These are phyloP conservation scores for Populus ilicifolia DNA, from an alignment of 345 rosid genomes.

Conservation along the genomic window DNA sequence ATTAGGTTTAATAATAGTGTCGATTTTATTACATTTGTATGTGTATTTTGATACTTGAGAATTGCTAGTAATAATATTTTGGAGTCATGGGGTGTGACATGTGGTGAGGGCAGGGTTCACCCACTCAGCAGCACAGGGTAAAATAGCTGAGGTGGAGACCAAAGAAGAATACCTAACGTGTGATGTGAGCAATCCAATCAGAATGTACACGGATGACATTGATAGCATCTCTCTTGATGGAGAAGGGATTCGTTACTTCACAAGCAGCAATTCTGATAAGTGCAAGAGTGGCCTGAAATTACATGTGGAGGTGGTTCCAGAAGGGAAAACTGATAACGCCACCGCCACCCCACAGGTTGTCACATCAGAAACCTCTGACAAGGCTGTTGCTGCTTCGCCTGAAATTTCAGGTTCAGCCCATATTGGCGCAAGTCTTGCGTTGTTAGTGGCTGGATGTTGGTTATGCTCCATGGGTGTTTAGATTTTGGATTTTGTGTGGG, in stretches of 20 bases:
- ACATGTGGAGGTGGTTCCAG: constrained; percentile 43
- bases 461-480: constrained; percentile 7
- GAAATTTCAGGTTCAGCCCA: constrained; percentile 36
- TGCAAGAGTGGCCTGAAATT: constrained; percentile 66
- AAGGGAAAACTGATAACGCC: neutral
- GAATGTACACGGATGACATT: constrained; percentile 43
- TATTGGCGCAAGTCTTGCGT: neutral
- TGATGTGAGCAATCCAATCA: constrained; percentile 48
- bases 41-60: neutral
- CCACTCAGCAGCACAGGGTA: constrained; percentile 46
- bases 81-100: neutral
- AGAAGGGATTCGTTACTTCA: constrained; percentile 56
- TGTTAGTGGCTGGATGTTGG: constrained; percentile 19
- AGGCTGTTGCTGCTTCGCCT: constrained; percentile 23
- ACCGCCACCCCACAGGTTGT: neutral
- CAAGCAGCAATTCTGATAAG: constrained; percentile 34
- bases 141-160: constrained; percentile 45
- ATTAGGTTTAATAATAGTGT: no score
- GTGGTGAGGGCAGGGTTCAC: constrained; percentile 43
- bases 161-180: constrained; percentile 53
- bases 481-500: neutral
- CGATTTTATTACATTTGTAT: no score
- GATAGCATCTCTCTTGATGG: constrained; percentile 31
- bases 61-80: neutral
- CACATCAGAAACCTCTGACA: neutral